Base-by-base conservation (phyloP, 306 rosid genomes). In the Vachellia collinsii region DNA sequence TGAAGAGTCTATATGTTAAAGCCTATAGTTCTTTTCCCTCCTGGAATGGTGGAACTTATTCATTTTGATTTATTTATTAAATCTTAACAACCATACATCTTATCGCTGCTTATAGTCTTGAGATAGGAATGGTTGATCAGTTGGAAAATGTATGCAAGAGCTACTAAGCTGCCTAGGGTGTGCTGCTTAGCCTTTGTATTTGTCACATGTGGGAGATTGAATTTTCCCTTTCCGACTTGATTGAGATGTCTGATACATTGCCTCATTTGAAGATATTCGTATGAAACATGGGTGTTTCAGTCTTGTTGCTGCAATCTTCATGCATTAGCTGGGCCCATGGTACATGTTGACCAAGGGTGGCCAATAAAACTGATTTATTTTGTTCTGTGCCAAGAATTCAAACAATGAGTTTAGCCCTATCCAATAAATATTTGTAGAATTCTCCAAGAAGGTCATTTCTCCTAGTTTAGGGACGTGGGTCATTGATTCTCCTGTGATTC, bases 21-120 rank as follows among this genome's bases (percentile, higher is more conserved):
- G 19, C 23, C 44, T 4, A 38, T 66, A 43, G 61, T 1, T 12
- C 71, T 50, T 50, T 50, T 50, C 22, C 22, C 22, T 4, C 7
- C 59, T 61, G 59, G 34, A 23, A 64, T 72, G 11, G 48, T 44
- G 48, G 48, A 10, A 44, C 11, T 50, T 64, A 13, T 77, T 34
- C 51, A 78, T 70, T 63, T 72, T 62, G 56, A 29, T 58, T 54
- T 7, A 61, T 43, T 73, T 66, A 63, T 70, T 47, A 50, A 41
- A 38, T 79, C 72, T 48, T 38, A 17, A n/a, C 51, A 23, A 37
- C 54, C 23, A 10, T 56, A 75, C 42, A 37, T 77, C 41, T 47
- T 76, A 38, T 38, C 42, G 8, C 29, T 43, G 43, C 38, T 47
- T 22, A 67, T 36, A 37, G 56, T 43, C 54, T 42, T 78, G 7